A percentile compares a stretch with the other conserved stretches of the same genome.
Evolutionary conservation across 306 rosid species (phyloP).

Genomic region (Cucumis melo): DNA sequence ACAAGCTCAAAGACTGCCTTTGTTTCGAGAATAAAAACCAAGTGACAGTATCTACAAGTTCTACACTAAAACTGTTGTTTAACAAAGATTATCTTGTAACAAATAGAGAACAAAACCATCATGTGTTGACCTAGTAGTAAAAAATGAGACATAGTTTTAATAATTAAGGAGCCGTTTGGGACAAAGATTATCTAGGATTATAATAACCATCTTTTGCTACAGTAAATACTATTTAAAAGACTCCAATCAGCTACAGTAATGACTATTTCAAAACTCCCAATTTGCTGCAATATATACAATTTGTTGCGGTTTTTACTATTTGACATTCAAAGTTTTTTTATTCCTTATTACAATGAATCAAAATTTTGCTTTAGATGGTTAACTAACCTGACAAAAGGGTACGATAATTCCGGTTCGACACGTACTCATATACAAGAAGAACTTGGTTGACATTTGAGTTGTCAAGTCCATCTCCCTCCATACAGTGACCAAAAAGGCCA

Average conservation of each 20-base stretch:
- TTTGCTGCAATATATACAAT: no score
- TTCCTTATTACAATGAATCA: not conserved
- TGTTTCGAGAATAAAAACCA: not conserved
- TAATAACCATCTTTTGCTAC: no score
- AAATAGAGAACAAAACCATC: not conserved
- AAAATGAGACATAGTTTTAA: no score
- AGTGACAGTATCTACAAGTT: not conserved
- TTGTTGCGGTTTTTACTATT: no score
- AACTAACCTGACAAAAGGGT: constrained; percentile 49
- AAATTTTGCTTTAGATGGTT: not conserved
- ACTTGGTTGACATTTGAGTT: constrained; percentile 33
- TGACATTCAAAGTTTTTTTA: no score
- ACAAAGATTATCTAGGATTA: no score
- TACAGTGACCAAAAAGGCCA: constrained; percentile 68
- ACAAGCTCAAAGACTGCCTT: not conserved
- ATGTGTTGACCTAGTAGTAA: no score
- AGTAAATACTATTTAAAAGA: no score
- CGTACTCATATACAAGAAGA: constrained; percentile 58
- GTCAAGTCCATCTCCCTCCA: constrained; percentile 42
- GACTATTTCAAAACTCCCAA: no score
- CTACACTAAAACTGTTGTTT: not conserved
- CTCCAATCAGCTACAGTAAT: no score
- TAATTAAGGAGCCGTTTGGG: no score
- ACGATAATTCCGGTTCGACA: constrained; percentile 46
- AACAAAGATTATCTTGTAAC: not conserved